These are phyloP conservation scores for Exophiala sideris DNA, from an alignment of 2,329 filamentous ascomycete species.

Conservation along the genomic window DNA sequence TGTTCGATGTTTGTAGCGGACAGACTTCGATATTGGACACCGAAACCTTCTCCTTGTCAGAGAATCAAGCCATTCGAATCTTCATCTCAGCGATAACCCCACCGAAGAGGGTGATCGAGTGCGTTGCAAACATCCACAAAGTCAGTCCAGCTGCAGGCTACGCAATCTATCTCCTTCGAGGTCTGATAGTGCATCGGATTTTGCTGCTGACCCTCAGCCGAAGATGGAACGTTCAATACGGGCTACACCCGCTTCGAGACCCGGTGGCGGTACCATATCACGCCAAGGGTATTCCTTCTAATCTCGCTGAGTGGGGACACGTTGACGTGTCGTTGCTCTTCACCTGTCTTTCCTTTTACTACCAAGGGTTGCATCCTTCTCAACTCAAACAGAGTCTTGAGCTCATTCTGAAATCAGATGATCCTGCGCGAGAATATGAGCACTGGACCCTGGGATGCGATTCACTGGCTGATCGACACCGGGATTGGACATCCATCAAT, in stretches of 20 bases:
- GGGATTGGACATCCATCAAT: conserved; percentile 54
- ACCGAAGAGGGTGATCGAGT: neutral
- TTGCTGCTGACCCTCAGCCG: conserved; percentile 53
- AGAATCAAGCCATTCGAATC: conserved; percentile 3
- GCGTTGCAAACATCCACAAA: conserved; percentile 6
- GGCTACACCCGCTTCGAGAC: conserved; percentile 52
- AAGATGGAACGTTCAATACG: conserved; percentile 66
- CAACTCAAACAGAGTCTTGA: conserved; percentile 50
- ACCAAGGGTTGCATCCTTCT: conserved; percentile 51
- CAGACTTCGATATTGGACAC: conserved; percentile 28
- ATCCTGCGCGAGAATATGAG: conserved; percentile 50
- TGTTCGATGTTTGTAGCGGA: conserved; percentile 39
- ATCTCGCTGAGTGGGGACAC: conserved; percentile 60
- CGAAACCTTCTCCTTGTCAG: conserved; percentile 3
- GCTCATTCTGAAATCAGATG: conserved; percentile 51
- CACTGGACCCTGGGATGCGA: conserved; percentile 33
- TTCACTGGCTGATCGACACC: conserved; percentile 38
- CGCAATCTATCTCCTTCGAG: conserved; percentile 29
- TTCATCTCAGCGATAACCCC: conserved; percentile 7
- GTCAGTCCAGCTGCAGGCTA: conserved; percentile 2
- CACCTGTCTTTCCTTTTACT: conserved; percentile 57
- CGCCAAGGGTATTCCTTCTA: conserved; percentile 57
- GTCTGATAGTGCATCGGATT: conserved; percentile 56
- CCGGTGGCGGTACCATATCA: conserved; percentile 57
- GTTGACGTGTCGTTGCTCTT: conserved; percentile 57